phyloP scores from a whole-genome alignment of 176 grass and related monocot species.

The Avena sativa region DNA sequence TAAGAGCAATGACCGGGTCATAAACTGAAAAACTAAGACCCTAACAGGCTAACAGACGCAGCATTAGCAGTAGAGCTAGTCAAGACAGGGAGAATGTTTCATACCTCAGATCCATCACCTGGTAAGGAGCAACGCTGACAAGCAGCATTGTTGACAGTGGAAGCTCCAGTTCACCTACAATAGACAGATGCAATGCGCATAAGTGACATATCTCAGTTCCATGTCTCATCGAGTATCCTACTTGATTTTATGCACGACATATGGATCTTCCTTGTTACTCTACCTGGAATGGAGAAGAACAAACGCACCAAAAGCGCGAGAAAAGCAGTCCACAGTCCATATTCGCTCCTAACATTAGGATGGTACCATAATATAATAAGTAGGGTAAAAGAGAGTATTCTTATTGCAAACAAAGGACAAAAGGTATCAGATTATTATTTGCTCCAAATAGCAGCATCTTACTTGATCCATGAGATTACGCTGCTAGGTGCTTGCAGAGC shows the following conservation, averaged over 20 bases:
- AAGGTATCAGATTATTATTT: constrained; percentile 11
- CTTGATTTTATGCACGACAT: background rate
- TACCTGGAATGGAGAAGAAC: constrained; percentile 93
- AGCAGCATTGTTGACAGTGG: constrained; percentile 77
- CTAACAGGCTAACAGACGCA: constrained; percentile 18
- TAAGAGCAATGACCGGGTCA: background rate
- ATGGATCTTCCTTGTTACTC: constrained; percentile 14
- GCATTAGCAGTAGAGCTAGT: background rate
- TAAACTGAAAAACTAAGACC: constrained; percentile 9
- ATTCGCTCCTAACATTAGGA: constrained; percentile 71
- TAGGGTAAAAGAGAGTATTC: background rate
- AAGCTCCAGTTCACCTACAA: constrained; percentile 81
- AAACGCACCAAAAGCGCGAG: constrained; percentile 80
- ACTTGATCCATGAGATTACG: constrained; percentile 96
- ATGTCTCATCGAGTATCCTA: background rate
- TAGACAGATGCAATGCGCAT: background rate
- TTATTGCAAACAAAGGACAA: constrained; percentile 33
- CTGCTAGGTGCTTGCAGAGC: constrained; percentile 76
- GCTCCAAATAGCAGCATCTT: constrained; percentile 46
- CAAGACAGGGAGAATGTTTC: background rate
- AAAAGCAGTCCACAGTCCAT: constrained; percentile 92
- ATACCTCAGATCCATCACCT: constrained; percentile 78
- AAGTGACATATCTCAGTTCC: constrained; percentile 12
- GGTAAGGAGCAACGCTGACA: constrained; percentile 72
- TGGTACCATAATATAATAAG: constrained; percentile 33